Base-by-base conservation (phyloP, 192 early-diverging fungal genomes). In the Backusella liffmaniae region DNA sequence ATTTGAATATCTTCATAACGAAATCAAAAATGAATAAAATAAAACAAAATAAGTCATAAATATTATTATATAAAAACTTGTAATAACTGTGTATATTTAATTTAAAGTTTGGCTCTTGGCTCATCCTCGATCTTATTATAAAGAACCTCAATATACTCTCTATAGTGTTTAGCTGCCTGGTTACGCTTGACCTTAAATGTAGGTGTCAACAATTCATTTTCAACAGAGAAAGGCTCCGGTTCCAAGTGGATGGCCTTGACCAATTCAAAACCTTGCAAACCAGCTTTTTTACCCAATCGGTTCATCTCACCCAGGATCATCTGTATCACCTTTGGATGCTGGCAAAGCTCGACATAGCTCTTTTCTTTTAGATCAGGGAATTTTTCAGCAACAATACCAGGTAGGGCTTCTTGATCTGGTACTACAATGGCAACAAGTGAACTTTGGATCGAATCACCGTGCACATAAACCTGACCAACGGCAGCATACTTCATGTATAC, bases 191-290 rank as follows among this genome's bases (percentile, higher is more conserved):
- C 16, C 30, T 80, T 80, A 30, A 80, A 91, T 4, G 95, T 95
- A 8, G 97, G 97, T 0, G 97, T 97, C 73, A 97, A 83, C n/a
- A 98, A 81, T n/a, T 88, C 88, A 76, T 90, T 85, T 70, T 97
- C 96, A 49, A 96, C 83, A 4, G 93, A 87, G 73, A 98, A 95
- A 9, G 89, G 86, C 10, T 86, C 86, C 32, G 89, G 70, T 53
- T 94, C 91, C 70, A 98, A 74, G 79, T 91, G 83, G 66, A 96
- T 87, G 18, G 86, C 90, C 79, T 88, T 92, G 16, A 91, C 84
- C 70, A 90, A 85, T 83, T 98, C 97, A 77, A 96, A 98, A 32
- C 83, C 87, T 65, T 78, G 72, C 23, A 88, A 68, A 9, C 77
- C 73, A 21, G 73, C 73, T 36, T 79, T 84, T 72, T 87, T 89